Conservation (phyloP, 2,329 filamentous ascomycete genomes). For the Cryphonectria parasitica region DNA sequence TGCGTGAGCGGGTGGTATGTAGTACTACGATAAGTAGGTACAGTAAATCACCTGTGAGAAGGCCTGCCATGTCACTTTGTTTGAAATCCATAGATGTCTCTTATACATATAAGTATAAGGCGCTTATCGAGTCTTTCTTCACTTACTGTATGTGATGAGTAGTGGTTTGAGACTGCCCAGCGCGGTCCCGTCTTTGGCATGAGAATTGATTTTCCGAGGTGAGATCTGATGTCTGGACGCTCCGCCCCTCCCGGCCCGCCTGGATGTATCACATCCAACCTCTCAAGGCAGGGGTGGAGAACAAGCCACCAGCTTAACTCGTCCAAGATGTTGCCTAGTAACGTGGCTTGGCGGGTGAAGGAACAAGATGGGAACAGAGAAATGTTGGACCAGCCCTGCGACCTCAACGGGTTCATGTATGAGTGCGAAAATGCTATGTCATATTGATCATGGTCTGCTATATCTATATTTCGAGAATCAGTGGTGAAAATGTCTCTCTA, state of each 20-base stretch:
- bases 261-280: not conserved
- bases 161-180: too few species aligned
- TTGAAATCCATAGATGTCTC: too few species aligned
- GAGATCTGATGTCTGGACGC: not conserved
- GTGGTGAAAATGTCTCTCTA: not conserved
- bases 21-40: too few species aligned
- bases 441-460: not conserved
- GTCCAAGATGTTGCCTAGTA: not conserved
- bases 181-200: too few species aligned
- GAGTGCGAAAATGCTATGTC: not conserved
- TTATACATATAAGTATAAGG: too few species aligned
- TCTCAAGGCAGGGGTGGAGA: not conserved
- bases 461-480: not conserved
- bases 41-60: not conserved
- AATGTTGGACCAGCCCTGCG: not conserved
- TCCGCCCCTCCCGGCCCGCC: too few species aligned
- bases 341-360: too few species aligned
- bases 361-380: not conserved
- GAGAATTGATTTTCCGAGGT: too few species aligned
- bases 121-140: too few species aligned
- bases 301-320: not conserved
- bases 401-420: not conserved
- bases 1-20: not conserved
- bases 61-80: too few species aligned
- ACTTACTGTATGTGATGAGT: too few species aligned